A percentile compares a stretch with the other conserved stretches of the same genome.
Evolutionary conservation across 2,329 filamentous ascomycete species (phyloP).

Genomic region (Fusarium bactridioides): DNA sequence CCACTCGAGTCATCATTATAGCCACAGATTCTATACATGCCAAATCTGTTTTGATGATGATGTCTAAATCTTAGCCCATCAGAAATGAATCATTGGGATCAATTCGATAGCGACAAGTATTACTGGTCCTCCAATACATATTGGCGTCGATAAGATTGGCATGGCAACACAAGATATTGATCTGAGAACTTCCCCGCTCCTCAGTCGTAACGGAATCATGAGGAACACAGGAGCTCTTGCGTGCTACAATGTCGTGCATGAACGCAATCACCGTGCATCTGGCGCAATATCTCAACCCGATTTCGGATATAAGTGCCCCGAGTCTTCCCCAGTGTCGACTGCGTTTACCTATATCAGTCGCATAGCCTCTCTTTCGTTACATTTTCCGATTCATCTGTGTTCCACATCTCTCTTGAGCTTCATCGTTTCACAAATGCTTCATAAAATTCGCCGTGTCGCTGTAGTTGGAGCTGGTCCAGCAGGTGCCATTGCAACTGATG

Average conservation of each 20-base stretch:
- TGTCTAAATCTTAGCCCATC: rapidly evolving
- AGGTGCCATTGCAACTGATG: constrained; percentile 28
- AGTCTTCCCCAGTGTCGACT: background rate
- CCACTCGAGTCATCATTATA: background rate
- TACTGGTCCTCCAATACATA: background rate
- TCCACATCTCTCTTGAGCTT: rapidly evolving
- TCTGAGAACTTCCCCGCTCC: background rate
- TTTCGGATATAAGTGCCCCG: background rate
- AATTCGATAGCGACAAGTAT: background rate
- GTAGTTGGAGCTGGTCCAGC: constrained; percentile 28
- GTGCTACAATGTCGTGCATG: background rate
- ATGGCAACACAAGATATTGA: background rate
- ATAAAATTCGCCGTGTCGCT: background rate
- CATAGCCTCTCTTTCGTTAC: background rate
- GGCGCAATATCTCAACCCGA: background rate
- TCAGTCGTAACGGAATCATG: background rate
- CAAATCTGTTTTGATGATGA: background rate
- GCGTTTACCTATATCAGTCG: background rate
- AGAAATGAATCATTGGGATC: no score
- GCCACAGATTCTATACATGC: background rate
- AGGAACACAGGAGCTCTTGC: background rate
- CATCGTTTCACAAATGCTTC: background rate
- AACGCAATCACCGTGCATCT: background rate
- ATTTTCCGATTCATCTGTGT: background rate
- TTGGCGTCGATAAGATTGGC: background rate